A percentile compares a stretch with the other conserved stretches of the same genome.
Conservation (phyloP, 257 asterid genomes). For the Echium plantagineum region DNA sequence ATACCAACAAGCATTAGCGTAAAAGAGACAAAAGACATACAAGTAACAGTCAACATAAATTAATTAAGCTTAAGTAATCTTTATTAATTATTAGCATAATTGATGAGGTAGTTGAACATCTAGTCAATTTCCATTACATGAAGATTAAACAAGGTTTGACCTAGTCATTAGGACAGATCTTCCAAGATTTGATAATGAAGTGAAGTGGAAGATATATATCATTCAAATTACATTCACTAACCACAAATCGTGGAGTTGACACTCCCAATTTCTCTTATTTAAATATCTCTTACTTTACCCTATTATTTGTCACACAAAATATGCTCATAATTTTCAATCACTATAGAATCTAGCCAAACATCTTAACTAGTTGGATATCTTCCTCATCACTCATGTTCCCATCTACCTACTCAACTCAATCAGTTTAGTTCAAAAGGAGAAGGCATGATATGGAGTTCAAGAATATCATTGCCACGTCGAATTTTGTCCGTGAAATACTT, state of each 20-base stretch:
- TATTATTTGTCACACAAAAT: no score
- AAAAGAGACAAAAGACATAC: not conserved
- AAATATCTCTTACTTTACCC: not conserved
- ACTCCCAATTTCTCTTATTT: not conserved
- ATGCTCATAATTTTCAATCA: not conserved
- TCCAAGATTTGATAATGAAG: not conserved
- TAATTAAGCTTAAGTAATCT: not conserved
- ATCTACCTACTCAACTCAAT: no score
- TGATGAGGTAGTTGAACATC: not conserved
- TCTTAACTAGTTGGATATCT: no score
- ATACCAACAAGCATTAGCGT: not conserved
- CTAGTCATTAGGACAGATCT: not conserved
- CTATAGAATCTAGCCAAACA: no score
- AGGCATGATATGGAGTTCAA: no score
- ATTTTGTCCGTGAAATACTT: no score
- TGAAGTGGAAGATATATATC: not conserved
- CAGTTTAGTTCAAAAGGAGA: no score
- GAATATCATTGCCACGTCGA: no score
- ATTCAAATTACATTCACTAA: no score
- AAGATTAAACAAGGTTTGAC: not conserved
- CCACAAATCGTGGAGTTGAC: not conserved
- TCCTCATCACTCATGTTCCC: no score
- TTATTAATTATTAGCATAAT: no score
- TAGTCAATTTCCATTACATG: not conserved
- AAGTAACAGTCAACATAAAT: not conserved